Evolutionary conservation across 2,329 filamentous ascomycete species (phyloP).

Genomic region (Cordyceps pruinosa): DNA sequence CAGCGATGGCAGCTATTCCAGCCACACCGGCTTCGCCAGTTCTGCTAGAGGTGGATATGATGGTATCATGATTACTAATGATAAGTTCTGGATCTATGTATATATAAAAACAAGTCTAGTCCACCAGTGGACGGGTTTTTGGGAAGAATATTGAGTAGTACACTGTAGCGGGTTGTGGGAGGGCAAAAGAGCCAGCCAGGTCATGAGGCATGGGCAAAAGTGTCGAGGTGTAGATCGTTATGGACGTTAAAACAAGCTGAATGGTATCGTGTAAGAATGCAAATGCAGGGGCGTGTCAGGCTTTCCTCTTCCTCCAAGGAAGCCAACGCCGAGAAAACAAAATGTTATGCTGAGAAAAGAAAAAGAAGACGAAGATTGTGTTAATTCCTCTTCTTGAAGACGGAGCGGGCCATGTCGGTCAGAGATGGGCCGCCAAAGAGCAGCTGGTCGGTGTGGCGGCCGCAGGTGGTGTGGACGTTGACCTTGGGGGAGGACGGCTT

Average conservation of each 20-base stretch:
- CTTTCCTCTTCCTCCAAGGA: no score
- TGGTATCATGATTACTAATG: constrained; percentile 4
- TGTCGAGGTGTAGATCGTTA: background rate
- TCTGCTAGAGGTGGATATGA: background rate
- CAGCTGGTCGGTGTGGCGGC: constrained; percentile 47
- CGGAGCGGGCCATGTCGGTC: constrained; percentile 34
- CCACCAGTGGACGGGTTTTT: background rate
- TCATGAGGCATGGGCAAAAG: background rate
- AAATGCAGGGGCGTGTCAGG: no score
- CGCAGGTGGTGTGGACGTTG: constrained; percentile 49
- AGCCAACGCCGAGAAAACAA: background rate
- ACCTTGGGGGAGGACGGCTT: constrained; percentile 32
- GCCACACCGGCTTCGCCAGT: no score
- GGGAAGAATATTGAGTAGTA: background rate
- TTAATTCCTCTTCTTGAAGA: constrained; percentile 26
- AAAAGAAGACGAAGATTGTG: background rate
- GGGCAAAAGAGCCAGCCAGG: background rate
- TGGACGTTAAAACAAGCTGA: background rate
- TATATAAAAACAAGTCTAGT: constrained; percentile 2
- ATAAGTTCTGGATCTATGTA: background rate
- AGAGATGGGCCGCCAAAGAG: constrained; percentile 44
- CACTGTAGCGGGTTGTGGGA: background rate
- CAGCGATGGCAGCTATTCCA: no score
- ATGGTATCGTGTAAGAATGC: background rate
- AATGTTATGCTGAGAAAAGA: background rate